Evolutionary conservation across 208 protist genomes (phyloP), one percentile per base, ranked within the genome.

Genomic region (Strigomonas oncopelti): DNA sequence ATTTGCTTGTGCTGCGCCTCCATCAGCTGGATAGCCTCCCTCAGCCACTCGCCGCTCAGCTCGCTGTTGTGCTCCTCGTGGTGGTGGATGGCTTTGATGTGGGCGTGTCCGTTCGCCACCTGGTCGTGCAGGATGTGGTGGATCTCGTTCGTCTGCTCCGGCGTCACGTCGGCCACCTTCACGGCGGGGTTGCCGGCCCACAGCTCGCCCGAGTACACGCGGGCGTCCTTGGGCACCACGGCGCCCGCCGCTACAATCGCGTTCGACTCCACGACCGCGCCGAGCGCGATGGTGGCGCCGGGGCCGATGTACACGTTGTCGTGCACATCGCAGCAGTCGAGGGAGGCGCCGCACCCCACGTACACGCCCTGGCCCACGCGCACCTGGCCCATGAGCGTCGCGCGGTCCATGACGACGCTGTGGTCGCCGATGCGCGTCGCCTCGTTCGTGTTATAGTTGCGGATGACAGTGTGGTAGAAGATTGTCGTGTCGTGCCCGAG

Each of bases 101-200:
- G 90, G 7, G 71, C 77, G 57, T 88, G 78, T 22, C 76, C 90
- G 13, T 66, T 69, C 5, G 32, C 34, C 11, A 91, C 71, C 42
- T 89, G 80, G 18, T 88, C 75, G 46, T 92, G 87, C n/a, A 93
- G 65, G 31, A 92, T 75, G 74, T 90, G 77, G 36, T 80, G 55
- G 36, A 93, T 68, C 65, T 93, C 85, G 11, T 51, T 65, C 24
- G 65, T 69, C 82, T 96, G 85, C 57, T 83, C 87, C 1, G 78
- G 38, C 56, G 71, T 88, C 22, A 97, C 87, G 29, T 97, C 90
- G 16, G 64, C 81, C 16, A 96, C 74, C 74, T 96, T 94, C 68
- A 89, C 79, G 24, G 90, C 90, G 11, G 93, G 91, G 55, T 88
- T 85, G 28, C 93, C 93, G 1, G 89, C 91, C 93, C 93, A 97